Conservation (phyloP, 441 rosid species). For the Adansonia grandidieri region DNA sequence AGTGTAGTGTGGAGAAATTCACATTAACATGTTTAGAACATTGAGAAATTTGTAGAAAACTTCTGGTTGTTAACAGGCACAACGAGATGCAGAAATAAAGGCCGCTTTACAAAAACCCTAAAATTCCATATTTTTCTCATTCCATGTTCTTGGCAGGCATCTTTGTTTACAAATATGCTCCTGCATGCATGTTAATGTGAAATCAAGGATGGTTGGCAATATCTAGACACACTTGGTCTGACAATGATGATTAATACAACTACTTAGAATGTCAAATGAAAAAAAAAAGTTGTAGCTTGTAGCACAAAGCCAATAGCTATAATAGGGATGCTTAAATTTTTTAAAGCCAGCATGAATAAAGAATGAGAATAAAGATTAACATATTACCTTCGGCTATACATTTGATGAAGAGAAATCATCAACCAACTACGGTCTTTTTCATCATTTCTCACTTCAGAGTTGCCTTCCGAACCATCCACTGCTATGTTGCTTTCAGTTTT, state of each 20-base stretch:
- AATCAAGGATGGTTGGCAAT: constrained; percentile 6
- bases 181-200: constrained; percentile 4
- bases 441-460: constrained; percentile 54
- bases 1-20: constrained; percentile 1
- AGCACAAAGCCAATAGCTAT: constrained; percentile 9
- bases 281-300: not conserved
- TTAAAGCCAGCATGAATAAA: constrained; percentile 12
- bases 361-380: constrained; percentile 21
- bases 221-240: not conserved
- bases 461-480: constrained; percentile 49
- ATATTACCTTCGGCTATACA: constrained; percentile 94
- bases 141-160: constrained; percentile 14
- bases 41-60: not conserved
- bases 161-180: constrained; percentile 10
- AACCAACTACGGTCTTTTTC: constrained; percentile 93
- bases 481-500: constrained; percentile 49
- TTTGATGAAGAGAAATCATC: constrained; percentile 91
- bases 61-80: constrained; percentile 17
- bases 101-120: not conserved
- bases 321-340: constrained; percentile 14
- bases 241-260: constrained; percentile 6
- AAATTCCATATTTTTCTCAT: constrained; percentile 14
- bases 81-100: constrained; percentile 17
- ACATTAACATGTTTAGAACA: constrained; percentile 6
- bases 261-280: constrained; percentile 16